Evolutionary conservation across 2,329 filamentous ascomycete species (phyloP), one percentile per base, ranked within the genome.

Genomic region (Samsoniella hepiali): DNA sequence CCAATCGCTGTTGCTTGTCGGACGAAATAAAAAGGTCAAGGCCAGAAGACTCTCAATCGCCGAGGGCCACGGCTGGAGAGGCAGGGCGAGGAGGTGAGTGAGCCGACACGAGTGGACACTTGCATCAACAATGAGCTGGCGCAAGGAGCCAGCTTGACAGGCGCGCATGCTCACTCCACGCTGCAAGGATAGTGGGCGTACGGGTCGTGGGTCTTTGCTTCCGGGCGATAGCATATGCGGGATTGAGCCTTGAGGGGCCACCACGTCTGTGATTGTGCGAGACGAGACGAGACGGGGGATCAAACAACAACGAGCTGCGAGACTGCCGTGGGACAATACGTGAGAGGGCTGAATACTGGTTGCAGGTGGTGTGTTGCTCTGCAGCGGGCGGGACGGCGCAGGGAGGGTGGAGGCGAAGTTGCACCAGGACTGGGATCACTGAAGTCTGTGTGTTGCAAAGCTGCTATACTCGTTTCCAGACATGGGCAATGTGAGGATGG

Each of bases 231-330:
- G 10, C 9, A 29, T 31, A 36, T 27, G 40, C 17, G 55, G 31
- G 10, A 58, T 34, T 27, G 55, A 38, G 10, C 29, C 27, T 10
- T 31, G 27, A 54, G 13, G 15, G 11, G 22, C 8, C 22, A 38
- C 17, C 54, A 32, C 32, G 54, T 32, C 38, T 38, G 17, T n/a
- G 40, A 11, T 29, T 49, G 32, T 49, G n/a, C 44, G 44, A 40
- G 32, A 40, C 56, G 44, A 40, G 32, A 40, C 56, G 44, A 58
- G 42, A 58, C 42, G 42, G 55, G 11, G 44, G 44, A 58, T 58
- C 56, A 58, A 50, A 58, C 56, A 34, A 47, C 34, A 17, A 11
- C 17, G 17, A 27, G 31, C 29, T 38, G 55, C 34, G 34, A 58
- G 55, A 58, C 40, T 27, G 31, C 13, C 5, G 40, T 45, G 17